Evolutionary conservation across 768 basidiomycete genomes (phyloP), one percentile per base, ranked within the genome.

Genomic region (Tricholoma hemisulphureum): DNA sequence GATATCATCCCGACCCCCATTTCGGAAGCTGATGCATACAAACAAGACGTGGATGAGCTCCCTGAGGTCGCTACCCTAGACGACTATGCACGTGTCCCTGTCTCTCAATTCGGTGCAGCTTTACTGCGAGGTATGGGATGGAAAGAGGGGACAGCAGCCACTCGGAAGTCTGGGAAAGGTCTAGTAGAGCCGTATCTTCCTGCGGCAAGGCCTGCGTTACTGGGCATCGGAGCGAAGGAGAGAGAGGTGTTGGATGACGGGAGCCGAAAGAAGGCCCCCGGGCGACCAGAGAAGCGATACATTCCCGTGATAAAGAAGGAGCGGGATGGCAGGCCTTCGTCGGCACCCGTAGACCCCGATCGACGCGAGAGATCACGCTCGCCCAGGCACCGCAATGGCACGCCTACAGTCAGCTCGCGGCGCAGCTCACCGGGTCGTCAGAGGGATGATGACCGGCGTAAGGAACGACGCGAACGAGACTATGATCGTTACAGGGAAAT

Each of bases 41-140:
- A 83, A 57, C 86, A 93, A 70, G 96, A 98, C 67, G 81, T 98
- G 3, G 80, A 79, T 16, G 87, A 87, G 13, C 82, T 96, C 5
- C 93, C 93, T 0, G 89, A 90, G 6, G 71, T 72, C 53, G 86
- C 95, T 1, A 85, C 90, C 0, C 73, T 91, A 16, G 87, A 91
- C 0, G 96, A 95, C 71, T 99, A 98, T 67, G 84, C 84, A 32
- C 88, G 93, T 18, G 85, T 98, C 0, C 97, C 97, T 0, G 87
- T 99, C 14, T 87, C 89, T 5, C 89, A 92, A 56, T 99, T 98
- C 63, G 96, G 97, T 6, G 87, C 90, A 4, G 97, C 97, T 6
- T 82, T 98, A 64, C 78, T 97, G 4, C 83, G 95, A 45, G 96
- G 96, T 0, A 98, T 98, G 97, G 95, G 95, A 2, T 98, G 94